A percentile compares a stretch with the other conserved stretches of the same genome.
These are phyloP conservation scores for Porphyrellus cyaneotinctus DNA, from an alignment of 768 basidiomycete genomes.

Conservation along the genomic window DNA sequence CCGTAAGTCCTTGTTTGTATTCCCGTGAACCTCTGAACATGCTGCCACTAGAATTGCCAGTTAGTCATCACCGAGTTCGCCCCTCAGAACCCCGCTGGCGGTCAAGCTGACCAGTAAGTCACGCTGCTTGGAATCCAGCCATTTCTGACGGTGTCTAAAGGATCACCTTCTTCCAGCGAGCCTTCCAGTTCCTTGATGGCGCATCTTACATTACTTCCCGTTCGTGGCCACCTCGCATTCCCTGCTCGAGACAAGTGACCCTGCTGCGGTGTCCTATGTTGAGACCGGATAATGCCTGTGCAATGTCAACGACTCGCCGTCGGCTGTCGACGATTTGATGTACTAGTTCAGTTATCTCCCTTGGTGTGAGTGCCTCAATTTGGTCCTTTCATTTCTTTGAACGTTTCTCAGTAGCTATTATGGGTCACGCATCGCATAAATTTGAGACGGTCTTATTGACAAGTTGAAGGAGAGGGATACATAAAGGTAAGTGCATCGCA, in stretches of 20 bases:
- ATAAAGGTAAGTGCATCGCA: no score
- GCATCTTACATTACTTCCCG: slow-evolving; percentile 36
- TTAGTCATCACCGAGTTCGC: slow-evolving; percentile 34
- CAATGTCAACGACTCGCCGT: slow-evolving; percentile 26
- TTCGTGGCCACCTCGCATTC: slow-evolving; percentile 33
- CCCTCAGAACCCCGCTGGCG: slow-evolving; percentile 30
- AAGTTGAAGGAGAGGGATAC: no score
- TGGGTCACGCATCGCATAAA: no score
- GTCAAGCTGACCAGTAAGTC: slow-evolving; percentile 30
- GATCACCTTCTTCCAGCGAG: slow-evolving; percentile 32
- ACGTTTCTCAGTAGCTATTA: no score
- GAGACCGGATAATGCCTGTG: slow-evolving; percentile 33
- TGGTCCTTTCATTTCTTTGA: no score
- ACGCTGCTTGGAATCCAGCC: background rate
- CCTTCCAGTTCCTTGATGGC: slow-evolving; percentile 33
- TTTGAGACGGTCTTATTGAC: no score
- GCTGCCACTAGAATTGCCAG: slow-evolving; percentile 13
- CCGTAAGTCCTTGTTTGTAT: slow-evolving; percentile 13
- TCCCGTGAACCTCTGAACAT: background rate
- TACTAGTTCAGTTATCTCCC: no score
- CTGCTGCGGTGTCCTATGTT: slow-evolving; percentile 6
- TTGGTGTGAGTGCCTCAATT: no score
- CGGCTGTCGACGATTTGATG: slow-evolving; percentile 27
- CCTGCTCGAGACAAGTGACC: slow-evolving; percentile 25
- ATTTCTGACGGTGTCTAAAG: slow-evolving; percentile 14